phyloP scores from a whole-genome alignment of 2,329 filamentous ascomycete genomes.

The Paraphaeosphaeria sporulosa region DNA sequence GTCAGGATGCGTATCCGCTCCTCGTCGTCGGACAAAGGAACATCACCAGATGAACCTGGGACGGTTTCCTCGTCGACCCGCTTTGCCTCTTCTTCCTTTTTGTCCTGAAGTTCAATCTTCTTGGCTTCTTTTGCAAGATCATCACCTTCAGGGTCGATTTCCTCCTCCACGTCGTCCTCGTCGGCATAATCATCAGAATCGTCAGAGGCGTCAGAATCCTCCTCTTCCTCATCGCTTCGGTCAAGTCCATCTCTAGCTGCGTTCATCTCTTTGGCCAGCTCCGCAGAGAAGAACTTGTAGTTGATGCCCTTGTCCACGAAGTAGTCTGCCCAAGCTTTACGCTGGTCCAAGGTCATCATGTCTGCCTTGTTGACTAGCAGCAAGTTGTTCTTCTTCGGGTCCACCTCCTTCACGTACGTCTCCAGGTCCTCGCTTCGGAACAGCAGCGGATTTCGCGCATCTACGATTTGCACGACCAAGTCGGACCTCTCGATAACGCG shows the following conservation, averaged over 20 bases:
- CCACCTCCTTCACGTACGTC: conserved; percentile 90
- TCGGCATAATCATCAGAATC: conserved; percentile 44
- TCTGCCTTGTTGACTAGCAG: conserved; percentile 98
- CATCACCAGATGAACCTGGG: conserved; percentile 45
- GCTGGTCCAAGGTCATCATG: conserved; percentile 92
- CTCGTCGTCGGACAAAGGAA: conserved; percentile 48
- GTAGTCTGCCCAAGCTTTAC: conserved; percentile 84
- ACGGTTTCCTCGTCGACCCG: conserved; percentile 51
- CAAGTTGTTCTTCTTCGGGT: conserved; percentile 86
- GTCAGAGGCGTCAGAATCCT: not conserved
- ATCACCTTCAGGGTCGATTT: conserved; percentile 60
- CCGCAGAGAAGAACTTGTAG: conserved; percentile 96
- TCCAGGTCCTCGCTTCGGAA: conserved; percentile 96
- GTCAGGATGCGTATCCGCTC: conserved; percentile 77
- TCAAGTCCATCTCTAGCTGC: conserved; percentile 69
- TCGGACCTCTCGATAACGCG: conserved; percentile 97
- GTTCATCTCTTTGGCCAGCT: conserved; percentile 86
- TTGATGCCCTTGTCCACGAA: conserved; percentile 82
- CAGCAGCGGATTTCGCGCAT: conserved; percentile 91
- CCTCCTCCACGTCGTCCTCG: conserved; percentile 54
- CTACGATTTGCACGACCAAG: conserved; percentile 96
- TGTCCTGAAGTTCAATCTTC: conserved; percentile 56
- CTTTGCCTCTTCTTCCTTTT: conserved; percentile 50
- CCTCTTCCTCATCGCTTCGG: conserved; percentile 50
- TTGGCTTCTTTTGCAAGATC: conserved; percentile 52